Evolutionary conservation across 257 asterid species (phyloP).

Genomic region (Solanum okadae): DNA sequence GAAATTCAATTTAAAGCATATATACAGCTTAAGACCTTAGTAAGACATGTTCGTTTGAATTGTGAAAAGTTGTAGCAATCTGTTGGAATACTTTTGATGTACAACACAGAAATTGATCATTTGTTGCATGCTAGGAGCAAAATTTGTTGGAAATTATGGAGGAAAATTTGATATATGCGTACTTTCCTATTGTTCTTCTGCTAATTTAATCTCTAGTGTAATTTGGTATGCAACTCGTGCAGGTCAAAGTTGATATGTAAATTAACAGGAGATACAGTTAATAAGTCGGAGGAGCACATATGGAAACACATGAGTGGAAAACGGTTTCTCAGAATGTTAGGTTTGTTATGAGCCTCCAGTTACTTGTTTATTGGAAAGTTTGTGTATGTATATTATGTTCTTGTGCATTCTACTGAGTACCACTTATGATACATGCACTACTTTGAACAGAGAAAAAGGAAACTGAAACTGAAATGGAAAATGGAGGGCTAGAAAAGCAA

Average conservation of each 20-base stretch:
- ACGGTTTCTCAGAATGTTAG: conserved; percentile 78
- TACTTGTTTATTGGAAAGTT: neutral
- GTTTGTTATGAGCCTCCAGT: conserved; percentile 26
- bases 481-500: conserved; percentile 17
- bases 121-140: neutral
- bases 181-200: neutral
- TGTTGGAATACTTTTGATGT: neutral
- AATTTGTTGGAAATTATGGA: neutral
- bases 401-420: neutral
- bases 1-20: neutral
- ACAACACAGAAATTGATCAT: neutral
- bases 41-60: neutral
- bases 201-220: neutral
- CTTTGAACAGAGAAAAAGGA: conserved; percentile 61
- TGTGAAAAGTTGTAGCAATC: neutral
- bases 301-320: conserved; percentile 98
- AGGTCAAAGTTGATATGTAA: conserved; percentile 75
- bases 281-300: conserved; percentile 88
- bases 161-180: neutral
- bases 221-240: conserved; percentile 9
- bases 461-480: conserved; percentile 28
- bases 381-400: neutral
- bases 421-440: neutral
- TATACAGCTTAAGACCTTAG: neutral
- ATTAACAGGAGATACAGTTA: conserved; percentile 65